A percentile compares a stretch with the other conserved stretches of the same genome.
Conservation (phyloP, 108 stramenopile genomes). For the Cyclotella distinguenda region DNA sequence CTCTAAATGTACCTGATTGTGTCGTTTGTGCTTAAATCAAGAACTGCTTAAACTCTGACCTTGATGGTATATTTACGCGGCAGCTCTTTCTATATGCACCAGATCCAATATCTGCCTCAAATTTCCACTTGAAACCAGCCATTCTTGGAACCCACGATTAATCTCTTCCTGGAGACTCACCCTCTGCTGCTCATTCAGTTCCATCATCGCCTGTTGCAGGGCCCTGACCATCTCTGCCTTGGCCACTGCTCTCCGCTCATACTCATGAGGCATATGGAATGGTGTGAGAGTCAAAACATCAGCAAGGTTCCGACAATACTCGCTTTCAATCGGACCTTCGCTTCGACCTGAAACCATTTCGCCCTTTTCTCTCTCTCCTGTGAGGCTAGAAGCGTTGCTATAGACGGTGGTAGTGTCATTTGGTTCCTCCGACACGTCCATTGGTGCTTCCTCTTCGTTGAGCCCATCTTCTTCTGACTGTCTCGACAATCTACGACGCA, state of each 20-base stretch:
- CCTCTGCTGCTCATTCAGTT: conserved; percentile 67
- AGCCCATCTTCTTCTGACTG: conserved; percentile 50
- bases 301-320: conserved; percentile 76
- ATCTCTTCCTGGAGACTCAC: conserved; percentile 74
- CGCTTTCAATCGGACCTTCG: conserved; percentile 52
- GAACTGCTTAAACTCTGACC: too few relatives aligned
- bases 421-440: conserved; percentile 22
- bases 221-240: conserved; percentile 76
- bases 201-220: conserved; percentile 71
- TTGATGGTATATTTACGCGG: neutral
- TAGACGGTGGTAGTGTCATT: conserved; percentile 31
- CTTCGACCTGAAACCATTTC: conserved; percentile 15
- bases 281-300: conserved; percentile 79
- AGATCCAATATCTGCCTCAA: conserved; percentile 91
- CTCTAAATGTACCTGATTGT: neutral
- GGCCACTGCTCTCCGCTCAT: conserved; percentile 67
- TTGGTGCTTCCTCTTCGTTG: conserved; percentile 20
- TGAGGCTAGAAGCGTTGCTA: conserved; percentile 33
- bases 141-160: conserved; percentile 83
- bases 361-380: conserved; percentile 35
- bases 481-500: conserved; percentile 41
- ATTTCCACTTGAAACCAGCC: conserved; percentile 91
- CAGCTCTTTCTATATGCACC: conserved; percentile 72
- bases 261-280: conserved; percentile 83
- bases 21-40: too few relatives aligned